Evolutionary conservation across 1,139 yeast genomes (phyloP), one percentile per base, ranked within the genome.

Genomic region (Suhomyces yuchorum): DNA sequence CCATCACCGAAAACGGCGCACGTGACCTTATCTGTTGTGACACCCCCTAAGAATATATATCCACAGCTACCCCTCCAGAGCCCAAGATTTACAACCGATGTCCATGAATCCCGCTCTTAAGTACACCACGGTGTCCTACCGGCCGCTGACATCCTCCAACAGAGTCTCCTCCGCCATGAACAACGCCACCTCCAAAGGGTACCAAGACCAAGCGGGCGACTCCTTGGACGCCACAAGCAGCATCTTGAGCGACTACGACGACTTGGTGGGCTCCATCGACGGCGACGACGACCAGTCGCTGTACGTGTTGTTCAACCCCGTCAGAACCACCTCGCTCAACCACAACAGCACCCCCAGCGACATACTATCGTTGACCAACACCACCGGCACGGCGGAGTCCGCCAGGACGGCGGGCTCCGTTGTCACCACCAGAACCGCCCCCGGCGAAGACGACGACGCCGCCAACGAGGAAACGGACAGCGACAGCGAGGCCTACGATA

Each of bases 271-370:
- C 8, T 43, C 40, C 14, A 53, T 40, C 11, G 51, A 39, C 19
- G 50, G 41, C 14, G 50, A 47, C 7, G 72, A 68, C 23, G 70
- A 65, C 46, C 71, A 72, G 52, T 68, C 73, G 23, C 73, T 71
- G 64, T 75, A 75, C 68, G 77, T 75, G 26, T 63, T 75, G 51
- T 75, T 75, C 49, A 71, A 71, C 50, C 79, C 79, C 11, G 47
- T 55, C 11, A 40, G 43, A 15, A 35, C 52, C 6, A 43, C 53
- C 28, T 52, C 51, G 28, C 56, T 54, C 42, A 53, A 52, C 23
- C 71, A 62, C 18, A 20, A 22, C 22, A 30, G 40, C 33, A 40
- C 42, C 36, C 47, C 40, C 26, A 68, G 74, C 3, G 79, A 75
- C 54, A 70, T 74, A 38, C 62, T 75, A 47, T 71, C 77, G 32